Evolutionary conservation across 1,139 yeast species (phyloP).

Genomic region (Hansenula sp.): DNA sequence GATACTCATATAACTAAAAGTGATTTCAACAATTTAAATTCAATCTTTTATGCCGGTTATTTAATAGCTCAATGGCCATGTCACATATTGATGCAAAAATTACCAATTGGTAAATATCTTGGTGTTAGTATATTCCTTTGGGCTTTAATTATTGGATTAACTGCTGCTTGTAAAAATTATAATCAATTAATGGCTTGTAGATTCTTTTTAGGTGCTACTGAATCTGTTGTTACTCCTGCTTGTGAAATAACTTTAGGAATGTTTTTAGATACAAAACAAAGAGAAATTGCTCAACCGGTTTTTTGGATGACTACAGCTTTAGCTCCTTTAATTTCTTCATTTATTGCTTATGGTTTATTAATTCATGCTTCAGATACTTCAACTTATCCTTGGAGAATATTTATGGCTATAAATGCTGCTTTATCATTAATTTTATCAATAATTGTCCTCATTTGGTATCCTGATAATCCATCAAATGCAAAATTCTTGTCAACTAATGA

Average conservation of each 20-base stretch:
- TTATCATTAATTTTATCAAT: conserved; percentile 44
- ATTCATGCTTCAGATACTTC: conserved; percentile 26
- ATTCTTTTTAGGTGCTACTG: conserved; percentile 43
- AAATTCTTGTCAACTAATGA: conserved; percentile 47
- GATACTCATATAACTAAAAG: conserved; percentile 10
- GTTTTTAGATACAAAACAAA: conserved; percentile 42
- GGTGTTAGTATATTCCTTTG: not conserved
- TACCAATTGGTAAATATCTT: conserved; percentile 28
- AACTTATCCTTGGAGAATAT: conserved; percentile 36
- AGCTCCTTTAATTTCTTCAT: conserved; percentile 34
- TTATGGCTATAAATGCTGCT: conserved; percentile 43
- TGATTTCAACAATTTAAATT: conserved; percentile 9
- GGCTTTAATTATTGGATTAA: conserved; percentile 7
- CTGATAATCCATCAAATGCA: conserved; percentile 46
- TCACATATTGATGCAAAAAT: conserved; percentile 30
- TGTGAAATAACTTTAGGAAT: conserved; percentile 48
- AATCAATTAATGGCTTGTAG: conserved; percentile 39
- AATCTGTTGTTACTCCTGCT: conserved; percentile 47
- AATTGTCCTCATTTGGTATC: conserved; percentile 39
- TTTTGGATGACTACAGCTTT: conserved; percentile 51
- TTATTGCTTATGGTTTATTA: conserved; percentile 46
- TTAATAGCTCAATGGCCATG: conserved; percentile 29
- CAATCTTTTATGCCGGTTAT: conserved; percentile 8
- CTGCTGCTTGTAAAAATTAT: conserved; percentile 20
- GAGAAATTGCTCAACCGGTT: conserved; percentile 43